Conservation (phyloP, 2,329 filamentous ascomycete genomes). For the Zarea fungicola region DNA sequence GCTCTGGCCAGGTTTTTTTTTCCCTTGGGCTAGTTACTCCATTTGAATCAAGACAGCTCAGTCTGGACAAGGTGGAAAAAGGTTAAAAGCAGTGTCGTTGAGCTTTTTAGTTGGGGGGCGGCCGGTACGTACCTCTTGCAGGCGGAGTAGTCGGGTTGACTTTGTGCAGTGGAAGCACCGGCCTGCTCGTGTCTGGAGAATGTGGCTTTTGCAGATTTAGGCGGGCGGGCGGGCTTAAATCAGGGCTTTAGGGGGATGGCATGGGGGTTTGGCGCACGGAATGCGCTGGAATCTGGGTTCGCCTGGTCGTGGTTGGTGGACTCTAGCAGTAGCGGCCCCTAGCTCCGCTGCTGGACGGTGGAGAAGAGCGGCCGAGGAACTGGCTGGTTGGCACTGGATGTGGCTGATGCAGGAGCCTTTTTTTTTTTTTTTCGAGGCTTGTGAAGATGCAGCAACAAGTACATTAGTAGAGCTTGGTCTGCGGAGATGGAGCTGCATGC, state of each 20-base stretch:
- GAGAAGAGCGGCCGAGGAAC: too few relatives aligned
- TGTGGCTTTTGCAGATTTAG: background rate
- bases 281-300: background rate
- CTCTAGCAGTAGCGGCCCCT: background rate
- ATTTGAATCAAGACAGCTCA: background rate
- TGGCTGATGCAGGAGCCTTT: too few relatives aligned
- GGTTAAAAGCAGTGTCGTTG: too few relatives aligned
- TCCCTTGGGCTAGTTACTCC: background rate
- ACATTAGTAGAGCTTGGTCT: too few relatives aligned
- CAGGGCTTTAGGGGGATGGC: background rate
- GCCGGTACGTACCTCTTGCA: too few relatives aligned
- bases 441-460: too few relatives aligned
- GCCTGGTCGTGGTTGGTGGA: background rate
- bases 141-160: conserved; percentile 6
- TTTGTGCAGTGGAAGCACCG: conserved; percentile 5
- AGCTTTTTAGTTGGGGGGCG: background rate
- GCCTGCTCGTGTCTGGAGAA: background rate
- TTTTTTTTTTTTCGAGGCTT: too few relatives aligned
- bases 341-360: too few relatives aligned
- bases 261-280: background rate
- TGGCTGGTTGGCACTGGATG: too few relatives aligned
- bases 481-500: too few relatives aligned
- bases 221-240: too few relatives aligned
- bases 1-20: conserved; percentile 6
- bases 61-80: background rate